Evolutionary conservation across 352 stramenopile genomes (phyloP).

Genomic region (Hyaloperonospora brassicae): DNA sequence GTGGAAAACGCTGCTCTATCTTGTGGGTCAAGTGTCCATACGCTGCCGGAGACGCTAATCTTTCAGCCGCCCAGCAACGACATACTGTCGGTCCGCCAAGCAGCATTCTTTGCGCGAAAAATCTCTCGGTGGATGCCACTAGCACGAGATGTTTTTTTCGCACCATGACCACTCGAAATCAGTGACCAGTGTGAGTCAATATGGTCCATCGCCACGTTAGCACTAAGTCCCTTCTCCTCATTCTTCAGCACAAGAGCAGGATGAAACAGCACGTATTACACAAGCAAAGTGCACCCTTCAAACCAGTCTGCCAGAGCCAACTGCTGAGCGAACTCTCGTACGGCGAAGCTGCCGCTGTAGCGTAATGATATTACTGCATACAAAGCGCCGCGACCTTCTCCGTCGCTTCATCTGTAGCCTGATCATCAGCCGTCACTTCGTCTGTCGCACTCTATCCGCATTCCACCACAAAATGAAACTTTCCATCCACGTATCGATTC

Average conservation of each 20-base stretch:
- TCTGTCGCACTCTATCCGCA: conserved; percentile 14
- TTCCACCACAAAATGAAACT: conserved; percentile 11
- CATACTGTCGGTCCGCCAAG: conserved; percentile 28
- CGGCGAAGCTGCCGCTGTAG: not conserved
- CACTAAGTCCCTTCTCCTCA: conserved; percentile 7
- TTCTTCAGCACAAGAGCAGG: conserved; percentile 37
- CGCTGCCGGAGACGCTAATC: conserved; percentile 30
- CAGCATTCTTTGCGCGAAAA: conserved; percentile 16
- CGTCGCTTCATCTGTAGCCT: conserved; percentile 6
- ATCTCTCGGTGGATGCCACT: conserved; percentile 24
- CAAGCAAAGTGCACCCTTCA: conserved; percentile 42
- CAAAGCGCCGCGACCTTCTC: conserved; percentile 15
- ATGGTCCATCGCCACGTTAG: conserved; percentile 40
- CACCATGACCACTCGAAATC: conserved; percentile 44
- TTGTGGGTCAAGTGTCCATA: conserved; percentile 51
- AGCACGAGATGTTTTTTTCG: conserved; percentile 57
- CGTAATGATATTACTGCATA: conserved; percentile 13
- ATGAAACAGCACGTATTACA: conserved; percentile 51
- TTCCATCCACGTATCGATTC: no score
- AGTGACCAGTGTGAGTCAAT: conserved; percentile 36
- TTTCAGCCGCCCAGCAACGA: conserved; percentile 45
- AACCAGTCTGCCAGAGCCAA: conserved; percentile 30
- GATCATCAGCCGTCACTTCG: not conserved
- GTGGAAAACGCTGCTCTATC: conserved; percentile 28
- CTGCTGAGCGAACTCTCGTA: conserved; percentile 20